phyloP scores from a whole-genome alignment of 352 stramenopile species.

The Blastocystis sp. region DNA sequence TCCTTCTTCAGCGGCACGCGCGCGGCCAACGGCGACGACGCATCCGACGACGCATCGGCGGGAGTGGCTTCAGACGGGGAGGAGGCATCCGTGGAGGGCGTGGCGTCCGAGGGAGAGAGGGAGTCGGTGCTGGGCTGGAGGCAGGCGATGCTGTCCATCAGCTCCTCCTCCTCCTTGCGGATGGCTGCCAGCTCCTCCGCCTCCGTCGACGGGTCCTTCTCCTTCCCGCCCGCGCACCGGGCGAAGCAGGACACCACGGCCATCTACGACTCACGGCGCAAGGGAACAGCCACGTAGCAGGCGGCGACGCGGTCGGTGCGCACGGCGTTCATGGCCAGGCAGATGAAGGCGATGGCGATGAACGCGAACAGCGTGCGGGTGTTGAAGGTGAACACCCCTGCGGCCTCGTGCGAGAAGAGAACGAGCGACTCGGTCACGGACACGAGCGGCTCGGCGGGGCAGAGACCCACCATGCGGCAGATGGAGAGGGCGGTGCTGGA shows the following conservation, averaged over 20 bases:
- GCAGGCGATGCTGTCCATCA: not conserved
- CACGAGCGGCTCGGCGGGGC: not conserved
- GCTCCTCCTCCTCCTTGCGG: not conserved
- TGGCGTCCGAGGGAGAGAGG: too few relatives aligned
- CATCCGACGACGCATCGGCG: too few relatives aligned
- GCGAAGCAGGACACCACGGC: too few relatives aligned
- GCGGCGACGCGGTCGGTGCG: not conserved
- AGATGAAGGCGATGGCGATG: not conserved
- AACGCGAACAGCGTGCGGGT: not conserved
- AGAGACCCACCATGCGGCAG: not conserved
- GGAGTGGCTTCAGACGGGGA: not conserved
- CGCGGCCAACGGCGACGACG: too few relatives aligned
- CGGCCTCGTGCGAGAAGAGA: not conserved
- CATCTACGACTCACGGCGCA: not conserved
- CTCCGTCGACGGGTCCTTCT: not conserved
- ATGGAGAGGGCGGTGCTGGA: not conserved
- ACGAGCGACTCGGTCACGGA: not conserved
- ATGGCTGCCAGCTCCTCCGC: not conserved
- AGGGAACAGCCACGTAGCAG: not conserved
- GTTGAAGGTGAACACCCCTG: constrained; percentile 1
- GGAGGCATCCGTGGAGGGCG: too few relatives aligned
- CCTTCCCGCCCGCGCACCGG: too few relatives aligned
- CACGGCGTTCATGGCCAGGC: not conserved
- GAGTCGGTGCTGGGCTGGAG: too few relatives aligned
- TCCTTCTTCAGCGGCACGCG: too few relatives aligned